phyloP scores from a whole-genome alignment of 169 alveolate species.

The Ichthyophthirius multifiliis region DNA sequence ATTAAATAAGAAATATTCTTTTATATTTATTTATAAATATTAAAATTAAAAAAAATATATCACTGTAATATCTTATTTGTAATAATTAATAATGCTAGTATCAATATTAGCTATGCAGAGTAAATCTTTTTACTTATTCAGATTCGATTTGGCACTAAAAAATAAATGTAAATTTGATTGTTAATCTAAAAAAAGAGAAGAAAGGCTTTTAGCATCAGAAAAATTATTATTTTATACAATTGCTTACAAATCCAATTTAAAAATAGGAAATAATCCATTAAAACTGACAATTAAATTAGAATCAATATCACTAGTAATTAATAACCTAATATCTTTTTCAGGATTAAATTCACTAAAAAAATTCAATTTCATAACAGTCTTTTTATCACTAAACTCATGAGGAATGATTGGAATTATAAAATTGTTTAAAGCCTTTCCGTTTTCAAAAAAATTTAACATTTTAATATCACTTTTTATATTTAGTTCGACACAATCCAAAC shows the following conservation, averaged over 20 bases:
- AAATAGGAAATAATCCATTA: not conserved
- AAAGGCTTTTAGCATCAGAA: not conserved
- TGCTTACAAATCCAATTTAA: not conserved
- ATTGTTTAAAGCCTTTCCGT: not conserved
- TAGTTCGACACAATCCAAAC: not conserved
- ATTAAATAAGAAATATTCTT: not conserved
- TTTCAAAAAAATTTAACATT: not conserved
- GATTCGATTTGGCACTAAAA: not conserved
- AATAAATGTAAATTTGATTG: not conserved
- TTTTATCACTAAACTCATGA: not conserved
- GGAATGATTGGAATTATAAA: not conserved
- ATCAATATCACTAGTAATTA: not conserved
- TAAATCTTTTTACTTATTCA: not conserved
- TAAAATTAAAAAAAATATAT: not conserved
- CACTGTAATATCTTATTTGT: slow-evolving; percentile 1
- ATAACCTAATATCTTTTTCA: not conserved
- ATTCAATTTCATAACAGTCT: not conserved
- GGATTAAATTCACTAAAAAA: not conserved
- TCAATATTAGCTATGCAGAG: not conserved
- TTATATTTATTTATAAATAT: not conserved
- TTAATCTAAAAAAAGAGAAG: not conserved
- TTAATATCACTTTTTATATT: not conserved
- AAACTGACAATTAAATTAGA: not conserved
- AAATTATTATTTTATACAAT: not conserved
- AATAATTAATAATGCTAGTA: not conserved